These are phyloP conservation scores for Suhomyces sp. DNA, from an alignment of 805 yeast genomes.

Conservation along the genomic window DNA sequence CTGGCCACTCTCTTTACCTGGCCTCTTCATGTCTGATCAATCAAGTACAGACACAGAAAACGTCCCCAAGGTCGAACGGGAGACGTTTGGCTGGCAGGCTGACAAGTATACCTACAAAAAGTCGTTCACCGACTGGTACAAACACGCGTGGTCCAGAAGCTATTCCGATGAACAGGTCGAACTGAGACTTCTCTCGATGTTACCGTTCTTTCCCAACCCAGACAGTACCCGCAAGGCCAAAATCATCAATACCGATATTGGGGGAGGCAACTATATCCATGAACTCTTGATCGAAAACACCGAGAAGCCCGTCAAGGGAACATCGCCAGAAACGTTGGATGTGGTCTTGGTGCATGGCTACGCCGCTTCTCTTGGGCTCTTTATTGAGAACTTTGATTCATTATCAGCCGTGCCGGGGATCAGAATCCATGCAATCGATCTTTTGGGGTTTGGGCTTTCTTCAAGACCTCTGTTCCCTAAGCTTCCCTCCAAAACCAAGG, in stretches of 20 bases:
- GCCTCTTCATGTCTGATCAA: no score
- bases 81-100: no score
- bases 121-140: slow-evolving; percentile 29
- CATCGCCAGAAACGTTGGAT: slow-evolving; percentile 32
- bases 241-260: slow-evolving; percentile 56
- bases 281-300: slow-evolving; percentile 66
- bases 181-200: slow-evolving; percentile 46
- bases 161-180: slow-evolving; percentile 32
- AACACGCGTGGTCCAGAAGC: slow-evolving; percentile 19
- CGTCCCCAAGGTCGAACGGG: no score
- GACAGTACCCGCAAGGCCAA: slow-evolving; percentile 48
- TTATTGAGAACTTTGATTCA: slow-evolving; percentile 62
- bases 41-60: no score
- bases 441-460: slow-evolving; percentile 72
- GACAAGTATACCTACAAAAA: slow-evolving; percentile 5
- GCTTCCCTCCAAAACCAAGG: slow-evolving; percentile 27
- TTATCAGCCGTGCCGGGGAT: slow-evolving; percentile 51
- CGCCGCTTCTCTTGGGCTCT: slow-evolving; percentile 88
- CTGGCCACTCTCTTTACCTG: no score
- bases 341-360: slow-evolving; percentile 87
- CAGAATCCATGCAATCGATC: slow-evolving; percentile 65
- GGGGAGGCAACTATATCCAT: slow-evolving; percentile 60
- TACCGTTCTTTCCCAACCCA: slow-evolving; percentile 59
- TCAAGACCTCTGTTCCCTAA: slow-evolving; percentile 51
- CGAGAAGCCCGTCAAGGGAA: slow-evolving; percentile 29